phyloP scores from a whole-genome alignment of 345 rosid genomes.

The Gossypium stocksii region DNA sequence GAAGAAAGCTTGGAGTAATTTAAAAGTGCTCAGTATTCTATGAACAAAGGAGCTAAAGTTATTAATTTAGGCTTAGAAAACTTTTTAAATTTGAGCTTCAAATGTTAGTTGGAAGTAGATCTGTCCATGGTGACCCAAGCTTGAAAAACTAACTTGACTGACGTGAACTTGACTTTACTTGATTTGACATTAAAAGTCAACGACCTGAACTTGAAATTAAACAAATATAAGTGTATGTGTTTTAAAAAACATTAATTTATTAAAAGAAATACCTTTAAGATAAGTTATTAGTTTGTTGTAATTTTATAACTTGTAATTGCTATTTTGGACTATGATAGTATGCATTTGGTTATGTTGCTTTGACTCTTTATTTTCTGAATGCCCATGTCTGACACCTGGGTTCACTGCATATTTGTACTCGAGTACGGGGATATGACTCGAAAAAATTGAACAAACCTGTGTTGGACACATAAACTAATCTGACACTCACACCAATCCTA shows the following conservation, averaged over 20 bases:
- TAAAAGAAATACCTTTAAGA: too few relatives aligned
- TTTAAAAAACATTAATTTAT: too few relatives aligned
- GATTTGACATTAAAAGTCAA: too few relatives aligned
- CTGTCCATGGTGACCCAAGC: too few relatives aligned
- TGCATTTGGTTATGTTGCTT: neutral
- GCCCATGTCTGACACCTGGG: too few relatives aligned
- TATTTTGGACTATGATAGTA: neutral
- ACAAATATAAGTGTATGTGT: too few relatives aligned
- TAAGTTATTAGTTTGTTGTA: neutral
- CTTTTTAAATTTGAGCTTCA: neutral
- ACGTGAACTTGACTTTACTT: too few relatives aligned
- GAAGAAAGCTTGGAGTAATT: neutral
- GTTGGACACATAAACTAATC: neutral
- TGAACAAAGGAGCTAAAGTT: neutral
- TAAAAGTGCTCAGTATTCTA: neutral
- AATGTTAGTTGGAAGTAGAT: neutral
- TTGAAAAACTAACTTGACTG: too few relatives aligned
- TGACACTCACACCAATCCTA: neutral
- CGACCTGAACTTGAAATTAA: too few relatives aligned
- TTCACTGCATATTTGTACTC: neutral
- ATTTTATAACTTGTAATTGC: neutral
- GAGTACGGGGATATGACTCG: neutral
- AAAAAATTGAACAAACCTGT: too few relatives aligned
- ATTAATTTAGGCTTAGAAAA: neutral
- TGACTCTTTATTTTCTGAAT: neutral